These are phyloP conservation scores for Diaporthe sp. DNA, from an alignment of 2,329 filamentous ascomycete genomes.

Conservation along the genomic window DNA sequence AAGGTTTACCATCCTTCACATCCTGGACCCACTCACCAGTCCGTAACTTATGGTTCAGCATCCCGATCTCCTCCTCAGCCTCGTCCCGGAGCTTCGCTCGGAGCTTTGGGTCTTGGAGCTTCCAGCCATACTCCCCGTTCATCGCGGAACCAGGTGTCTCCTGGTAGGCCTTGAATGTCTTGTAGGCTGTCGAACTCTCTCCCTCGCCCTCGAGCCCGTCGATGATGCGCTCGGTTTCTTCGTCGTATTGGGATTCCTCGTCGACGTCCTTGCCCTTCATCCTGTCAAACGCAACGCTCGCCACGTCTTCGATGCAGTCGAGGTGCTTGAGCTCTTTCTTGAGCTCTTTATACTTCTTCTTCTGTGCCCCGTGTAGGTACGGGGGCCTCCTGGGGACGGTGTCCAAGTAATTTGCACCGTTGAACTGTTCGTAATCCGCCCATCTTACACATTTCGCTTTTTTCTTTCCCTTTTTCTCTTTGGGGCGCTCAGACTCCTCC, in stretches of 20 bases:
- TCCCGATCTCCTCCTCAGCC: neutral
- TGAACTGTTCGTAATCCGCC: neutral
- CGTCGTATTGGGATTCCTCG: neutral
- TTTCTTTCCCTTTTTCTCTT: too few species aligned
- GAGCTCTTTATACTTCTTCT: neutral
- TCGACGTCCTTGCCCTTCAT: neutral
- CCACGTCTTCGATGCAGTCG: neutral
- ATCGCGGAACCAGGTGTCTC: neutral
- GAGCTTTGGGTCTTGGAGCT: neutral
- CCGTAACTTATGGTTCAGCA: too few species aligned
- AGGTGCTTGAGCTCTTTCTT: neutral
- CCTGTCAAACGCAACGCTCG: neutral
- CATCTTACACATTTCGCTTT: neutral
- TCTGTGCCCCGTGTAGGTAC: neutral
- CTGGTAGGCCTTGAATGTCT: neutral
- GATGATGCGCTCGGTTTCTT: neutral
- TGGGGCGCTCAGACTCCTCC: neutral
- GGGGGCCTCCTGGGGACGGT: neutral
- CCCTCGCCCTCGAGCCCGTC: neutral
- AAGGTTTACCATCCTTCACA: too few species aligned
- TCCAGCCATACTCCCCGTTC: neutral
- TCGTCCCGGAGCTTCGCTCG: neutral
- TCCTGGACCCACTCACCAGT: too few species aligned
- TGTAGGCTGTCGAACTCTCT: neutral
- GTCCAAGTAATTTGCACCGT: neutral